These are phyloP conservation scores for Mucor velutinosus DNA, from an alignment of 371 early-diverging fungal genomes.

Conservation along the genomic window DNA sequence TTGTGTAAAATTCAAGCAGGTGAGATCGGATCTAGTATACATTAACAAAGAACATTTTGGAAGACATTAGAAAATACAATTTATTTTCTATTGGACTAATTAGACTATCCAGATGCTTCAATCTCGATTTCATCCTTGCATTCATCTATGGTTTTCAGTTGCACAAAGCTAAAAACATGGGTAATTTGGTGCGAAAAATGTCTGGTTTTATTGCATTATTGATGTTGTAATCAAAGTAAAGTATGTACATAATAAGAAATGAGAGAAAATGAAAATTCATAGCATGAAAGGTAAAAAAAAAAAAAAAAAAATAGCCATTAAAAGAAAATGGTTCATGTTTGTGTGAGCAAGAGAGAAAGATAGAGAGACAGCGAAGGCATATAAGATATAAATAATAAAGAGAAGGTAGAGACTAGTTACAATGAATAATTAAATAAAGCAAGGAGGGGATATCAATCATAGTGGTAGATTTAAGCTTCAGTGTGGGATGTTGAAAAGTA, in stretches of 20 bases:
- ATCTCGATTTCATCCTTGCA: background rate
- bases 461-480: background rate
- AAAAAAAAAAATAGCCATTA: background rate
- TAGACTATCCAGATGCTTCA: background rate
- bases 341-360: background rate
- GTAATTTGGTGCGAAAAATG: background rate
- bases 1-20: background rate
- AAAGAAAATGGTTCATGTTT: background rate
- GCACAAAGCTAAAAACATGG: background rate
- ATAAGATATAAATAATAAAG: background rate
- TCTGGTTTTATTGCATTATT: conserved; percentile 1
- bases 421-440: background rate
- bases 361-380: background rate
- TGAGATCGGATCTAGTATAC: background rate
- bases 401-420: background rate
- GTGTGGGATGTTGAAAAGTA: conserved; percentile 18
- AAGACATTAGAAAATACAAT: background rate
- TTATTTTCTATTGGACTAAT: background rate
- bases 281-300: background rate
- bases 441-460: background rate
- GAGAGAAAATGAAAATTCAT: background rate
- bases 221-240: background rate
- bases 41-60: background rate
- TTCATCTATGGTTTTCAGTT: background rate
- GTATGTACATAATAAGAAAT: conserved; percentile 1